phyloP scores from a whole-genome alignment of 805 yeast genomes.

The Metschnikowia arizonensis region DNA sequence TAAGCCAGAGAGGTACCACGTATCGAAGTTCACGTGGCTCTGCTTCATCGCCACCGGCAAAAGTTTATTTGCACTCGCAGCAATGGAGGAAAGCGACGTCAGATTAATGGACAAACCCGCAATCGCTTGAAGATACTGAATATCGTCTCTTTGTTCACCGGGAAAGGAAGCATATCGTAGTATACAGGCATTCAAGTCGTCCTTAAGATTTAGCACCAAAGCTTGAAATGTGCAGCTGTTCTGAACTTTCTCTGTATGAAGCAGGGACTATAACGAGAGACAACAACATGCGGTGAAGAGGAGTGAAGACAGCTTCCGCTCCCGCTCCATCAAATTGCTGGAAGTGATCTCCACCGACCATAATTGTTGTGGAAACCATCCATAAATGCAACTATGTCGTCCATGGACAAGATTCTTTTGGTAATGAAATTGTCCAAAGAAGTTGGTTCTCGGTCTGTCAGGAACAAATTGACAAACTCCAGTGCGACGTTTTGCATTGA shows the following conservation, averaged over 20 bases:
- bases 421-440: constrained; percentile 43
- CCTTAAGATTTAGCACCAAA: constrained; percentile 44
- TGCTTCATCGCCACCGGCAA: neutral
- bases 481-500: constrained; percentile 30
- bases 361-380: constrained; percentile 60
- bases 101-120: constrained; percentile 65
- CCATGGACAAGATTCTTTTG: constrained; percentile 44
- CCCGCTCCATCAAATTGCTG: constrained; percentile 43
- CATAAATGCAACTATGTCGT: constrained; percentile 48
- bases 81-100: constrained; percentile 50
- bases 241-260: constrained; percentile 23
- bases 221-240: constrained; percentile 32
- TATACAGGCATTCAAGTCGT: constrained; percentile 46
- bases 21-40: constrained; percentile 47
- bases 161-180: constrained; percentile 28
- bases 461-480: constrained; percentile 33
- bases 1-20: constrained; percentile 64
- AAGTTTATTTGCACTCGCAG: constrained; percentile 9
- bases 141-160: constrained; percentile 20
- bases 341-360: constrained; percentile 65
- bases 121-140: constrained; percentile 66
- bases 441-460: constrained; percentile 10
- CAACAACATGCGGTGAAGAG: constrained; percentile 65
- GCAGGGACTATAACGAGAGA: constrained; percentile 51
- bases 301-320: constrained; percentile 53